These are phyloP conservation scores for Catharanthus roseus DNA, from an alignment of 257 asterid species.

Conservation along the genomic window DNA sequence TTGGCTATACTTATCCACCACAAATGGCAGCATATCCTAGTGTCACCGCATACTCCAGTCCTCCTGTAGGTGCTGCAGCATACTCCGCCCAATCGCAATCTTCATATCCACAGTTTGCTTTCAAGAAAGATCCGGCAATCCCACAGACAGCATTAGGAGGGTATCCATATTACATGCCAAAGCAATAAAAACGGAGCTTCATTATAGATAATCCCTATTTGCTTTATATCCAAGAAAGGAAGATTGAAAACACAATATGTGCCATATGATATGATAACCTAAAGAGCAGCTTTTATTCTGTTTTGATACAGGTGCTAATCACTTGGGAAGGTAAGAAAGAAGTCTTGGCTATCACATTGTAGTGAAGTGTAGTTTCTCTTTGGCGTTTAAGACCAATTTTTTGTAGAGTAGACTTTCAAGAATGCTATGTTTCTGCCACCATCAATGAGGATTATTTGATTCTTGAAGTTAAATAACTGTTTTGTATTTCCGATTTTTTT, in stretches of 20 bases:
- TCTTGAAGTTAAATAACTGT: neutral
- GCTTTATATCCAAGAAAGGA: neutral
- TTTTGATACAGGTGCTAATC: neutral
- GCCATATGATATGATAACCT: neutral
- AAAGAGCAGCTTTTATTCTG: neutral
- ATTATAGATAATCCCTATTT: neutral
- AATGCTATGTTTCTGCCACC: neutral
- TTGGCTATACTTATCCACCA: conserved; percentile 54
- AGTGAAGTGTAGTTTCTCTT: neutral
- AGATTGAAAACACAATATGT: neutral
- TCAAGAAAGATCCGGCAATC: conserved; percentile 13
- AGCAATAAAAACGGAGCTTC: conserved; percentile 27
- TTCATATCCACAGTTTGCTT: conserved; percentile 53
- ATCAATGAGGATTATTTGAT: neutral
- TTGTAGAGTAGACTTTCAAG: neutral
- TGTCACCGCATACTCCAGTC: conserved; percentile 33
- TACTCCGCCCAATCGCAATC: conserved; percentile 43
- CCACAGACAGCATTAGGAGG: conserved; percentile 36
- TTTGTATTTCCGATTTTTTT: neutral
- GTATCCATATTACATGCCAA: conserved; percentile 68
- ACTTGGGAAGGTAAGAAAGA: neutral
- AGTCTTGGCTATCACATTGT: neutral
- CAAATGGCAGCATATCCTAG: conserved; percentile 39
- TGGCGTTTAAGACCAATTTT: neutral
- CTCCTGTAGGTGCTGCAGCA: conserved; percentile 35